phyloP scores from a whole-genome alignment of 2,329 filamentous ascomycete species.

The Nemania abortiva region DNA sequence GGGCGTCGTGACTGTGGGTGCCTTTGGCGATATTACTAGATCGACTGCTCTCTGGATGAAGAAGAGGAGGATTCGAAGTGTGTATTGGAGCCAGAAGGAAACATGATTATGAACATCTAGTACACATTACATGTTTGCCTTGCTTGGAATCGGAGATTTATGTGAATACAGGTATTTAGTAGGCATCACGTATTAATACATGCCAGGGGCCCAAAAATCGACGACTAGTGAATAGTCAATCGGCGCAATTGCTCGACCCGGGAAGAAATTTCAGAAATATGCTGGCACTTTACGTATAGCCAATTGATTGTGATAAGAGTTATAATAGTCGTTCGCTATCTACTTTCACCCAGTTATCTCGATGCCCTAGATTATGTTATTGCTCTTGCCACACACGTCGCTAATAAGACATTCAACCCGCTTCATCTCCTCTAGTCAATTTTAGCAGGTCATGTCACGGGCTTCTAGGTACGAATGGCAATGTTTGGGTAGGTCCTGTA shows the following conservation, averaged over 20 bases:
- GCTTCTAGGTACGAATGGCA: no score
- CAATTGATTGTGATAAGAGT: no score
- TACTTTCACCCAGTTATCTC: neutral
- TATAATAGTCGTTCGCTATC: neutral
- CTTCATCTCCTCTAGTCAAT: no score
- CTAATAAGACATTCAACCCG: neutral
- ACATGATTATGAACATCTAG: neutral
- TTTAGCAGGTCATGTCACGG: no score
- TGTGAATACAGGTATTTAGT: neutral
- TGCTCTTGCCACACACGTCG: no score
- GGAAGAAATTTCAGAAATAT: no score
- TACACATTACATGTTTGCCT: neutral
- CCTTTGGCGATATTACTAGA: no score
- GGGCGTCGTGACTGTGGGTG: slow-evolving; percentile 2
- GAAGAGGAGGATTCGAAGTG: no score
- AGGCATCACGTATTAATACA: neutral
- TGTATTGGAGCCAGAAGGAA: neutral
- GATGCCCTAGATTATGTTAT: neutral
- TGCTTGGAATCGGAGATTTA: neutral
- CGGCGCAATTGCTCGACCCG: no score
- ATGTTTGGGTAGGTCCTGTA: no score
- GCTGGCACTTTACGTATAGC: no score
- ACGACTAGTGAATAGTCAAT: neutral
- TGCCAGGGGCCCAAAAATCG: neutral
- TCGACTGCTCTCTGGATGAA: no score